Evolutionary conservation across 352 stramenopile genomes (phyloP), one percentile per base, ranked within the genome.

Genomic region (Pythium oligandrum): DNA sequence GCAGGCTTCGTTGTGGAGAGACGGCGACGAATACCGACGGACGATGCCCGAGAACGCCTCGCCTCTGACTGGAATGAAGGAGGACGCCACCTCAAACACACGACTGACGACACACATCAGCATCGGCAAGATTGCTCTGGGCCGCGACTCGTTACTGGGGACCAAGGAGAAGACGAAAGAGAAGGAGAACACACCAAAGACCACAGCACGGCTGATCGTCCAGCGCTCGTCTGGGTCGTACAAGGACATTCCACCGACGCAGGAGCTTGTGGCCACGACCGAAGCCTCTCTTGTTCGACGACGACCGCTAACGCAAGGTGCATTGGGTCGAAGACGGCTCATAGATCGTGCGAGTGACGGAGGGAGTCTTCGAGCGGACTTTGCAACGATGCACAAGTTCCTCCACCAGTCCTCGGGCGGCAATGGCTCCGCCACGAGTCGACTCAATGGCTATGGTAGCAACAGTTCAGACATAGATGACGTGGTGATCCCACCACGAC

Each of bases 1-100:
- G 61, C 69, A 98, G 66, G n/a, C 61, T 0, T 62, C 69, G 6
- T 96, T 98, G 73, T 73, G 66, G 66, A 50, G 59, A 5, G 71
- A 83, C 57, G 78, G 78, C 12, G 73, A 82, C 5, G 59, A 51
- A 3, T 82, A 70, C 36, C 62, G 63, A 50, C 68, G 61, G 53
- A 26, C 17, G 17, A 26, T 26, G 17, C 17, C 17, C 17, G 17
- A 26, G 17, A 26, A 26, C 17, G 17, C 17, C 17, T 26, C 17
- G 17, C 17, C 17, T 26, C 17, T 26, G 17, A 26, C 17, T 26
- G 17, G 17, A 26, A 26, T 26, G 17, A 26, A 26, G 17, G 17
- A 26, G 17, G 17, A 26, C 17, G 17, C 17, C 17, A 26, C 17
- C 17, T 26, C 17, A 26, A 26, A 26, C 17, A 26, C 17, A 26